Base-by-base conservation (phyloP, 2,329 filamentous ascomycete genomes). In the Fusarium sp. region DNA sequence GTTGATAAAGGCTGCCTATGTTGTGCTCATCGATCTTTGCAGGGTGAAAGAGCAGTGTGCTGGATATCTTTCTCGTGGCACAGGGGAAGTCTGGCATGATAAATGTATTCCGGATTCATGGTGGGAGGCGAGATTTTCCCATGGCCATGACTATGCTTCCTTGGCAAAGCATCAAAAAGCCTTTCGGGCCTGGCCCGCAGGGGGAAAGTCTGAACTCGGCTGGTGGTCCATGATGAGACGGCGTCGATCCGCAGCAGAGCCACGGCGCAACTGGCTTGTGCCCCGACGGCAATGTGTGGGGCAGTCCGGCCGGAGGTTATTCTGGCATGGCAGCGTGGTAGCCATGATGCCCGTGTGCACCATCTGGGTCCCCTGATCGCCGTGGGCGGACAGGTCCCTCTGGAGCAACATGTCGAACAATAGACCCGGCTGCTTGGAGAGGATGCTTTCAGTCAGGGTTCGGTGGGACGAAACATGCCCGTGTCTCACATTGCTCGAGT, bases 271-370 rank as follows among this genome's bases (percentile, higher is more conserved):
- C 38, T 60, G 36, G 57, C 31, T 60, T 36, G 31, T 36, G 42
- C 34, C 25, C 38, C 51, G 40, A 51, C 25, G 55, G 44, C 38
- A 40, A 53, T 10, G 44, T 23, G 59, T 68, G 53, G 60, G 62
- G 57, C 54, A 58, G 50, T 69, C 61, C 63, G 57, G 68, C 53
- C 49, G 23, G 65, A 66, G 63, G 53, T 57, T 66, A 66, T 62
- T 63, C 29, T 40, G 58, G 58, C 29, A 46, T 27, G 42, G 20
- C 23, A 46, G 23, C 14, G 34, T 62, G 29, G 33, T 58, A 56
- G 27, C 27, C 44, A 62, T 57, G 36, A 44, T 44, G 49, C 20
- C 14, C 23, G 20, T 29, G 33, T 36, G 33, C 44, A 44, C 20
- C 25, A 25, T 53, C 36, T 54, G 54, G 16, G 20, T 42, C 64